Percentiles rank a stretch among this genome's conserved stretches.
Conservation (phyloP, 345 rosid species). For the Aquilaria malaccensis region DNA sequence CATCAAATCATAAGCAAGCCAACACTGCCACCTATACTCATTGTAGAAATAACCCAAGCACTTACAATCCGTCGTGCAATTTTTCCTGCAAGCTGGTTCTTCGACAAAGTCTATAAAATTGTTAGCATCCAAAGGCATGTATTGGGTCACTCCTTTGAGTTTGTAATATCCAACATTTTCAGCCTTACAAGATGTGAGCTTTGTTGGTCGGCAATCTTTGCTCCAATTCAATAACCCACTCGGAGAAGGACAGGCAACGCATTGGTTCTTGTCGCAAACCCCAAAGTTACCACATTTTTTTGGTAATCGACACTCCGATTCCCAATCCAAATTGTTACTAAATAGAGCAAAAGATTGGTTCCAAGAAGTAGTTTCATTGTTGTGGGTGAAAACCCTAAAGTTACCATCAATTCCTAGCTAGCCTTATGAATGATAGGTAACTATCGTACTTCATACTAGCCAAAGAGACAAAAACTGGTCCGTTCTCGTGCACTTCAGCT, state of each 20-base stretch:
- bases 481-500: no score
- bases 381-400: conserved; percentile 28
- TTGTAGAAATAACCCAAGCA: conserved; percentile 51
- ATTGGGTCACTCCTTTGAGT: conserved; percentile 38
- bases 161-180: conserved; percentile 27
- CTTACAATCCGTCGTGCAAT: conserved; percentile 41
- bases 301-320: conserved; percentile 26
- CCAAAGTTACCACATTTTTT: conserved; percentile 35
- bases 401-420: conserved; percentile 42
- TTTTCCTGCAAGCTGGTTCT: conserved; percentile 36
- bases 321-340: conserved; percentile 8
- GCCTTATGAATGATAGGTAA: conserved; percentile 26
- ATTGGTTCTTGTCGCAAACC: conserved; percentile 31
- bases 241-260: conserved; percentile 38
- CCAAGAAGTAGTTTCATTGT: conserved; percentile 25
- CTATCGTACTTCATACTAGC: conserved; percentile 29
- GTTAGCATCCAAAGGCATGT: conserved; percentile 2
- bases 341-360: conserved; percentile 32
- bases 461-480: neutral
- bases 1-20: conserved; percentile 46
- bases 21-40: conserved; percentile 30
- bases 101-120: conserved; percentile 18
- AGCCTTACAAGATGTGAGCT: conserved; percentile 19
- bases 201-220: conserved; percentile 20
- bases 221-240: conserved; percentile 34